Evolutionary conservation across 306 rosid species (phyloP).

Genomic region (Cicer judaicum): DNA sequence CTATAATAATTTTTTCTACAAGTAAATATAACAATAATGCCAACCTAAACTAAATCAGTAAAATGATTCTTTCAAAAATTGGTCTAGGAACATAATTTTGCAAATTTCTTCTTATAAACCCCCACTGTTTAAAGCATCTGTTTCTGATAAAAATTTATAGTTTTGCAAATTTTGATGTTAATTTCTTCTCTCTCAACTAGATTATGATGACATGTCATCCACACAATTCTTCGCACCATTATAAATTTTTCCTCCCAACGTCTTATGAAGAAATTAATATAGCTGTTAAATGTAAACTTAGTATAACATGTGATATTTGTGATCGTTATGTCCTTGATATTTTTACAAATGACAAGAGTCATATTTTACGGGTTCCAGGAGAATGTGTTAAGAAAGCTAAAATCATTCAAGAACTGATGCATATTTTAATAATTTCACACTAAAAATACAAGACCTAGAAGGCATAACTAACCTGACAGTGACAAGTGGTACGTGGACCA

Average conservation of each 20-base stretch:
- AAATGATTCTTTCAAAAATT: constrained; percentile 8
- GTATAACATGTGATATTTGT: constrained; percentile 11
- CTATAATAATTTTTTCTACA: constrained; percentile 9
- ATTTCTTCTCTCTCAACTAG: constrained; percentile 5
- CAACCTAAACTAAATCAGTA: constrained; percentile 26
- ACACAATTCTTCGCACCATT: constrained; percentile 18
- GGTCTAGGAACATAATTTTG: constrained; percentile 3
- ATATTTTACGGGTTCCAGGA: constrained; percentile 5
- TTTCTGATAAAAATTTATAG: constrained; percentile 7
- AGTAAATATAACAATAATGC: constrained; percentile 14
- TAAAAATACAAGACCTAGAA: constrained; percentile 30
- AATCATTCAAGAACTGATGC: constrained; percentile 29
- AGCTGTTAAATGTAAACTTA: constrained; percentile 26
- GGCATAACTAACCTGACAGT: constrained; percentile 78
- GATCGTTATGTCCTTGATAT: constrained; percentile 17
- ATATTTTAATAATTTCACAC: constrained; percentile 25
- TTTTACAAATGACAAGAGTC: constrained; percentile 12
- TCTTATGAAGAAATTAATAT: constrained; percentile 16
- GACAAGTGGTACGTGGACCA: constrained; percentile 80
- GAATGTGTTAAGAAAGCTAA: constrained; percentile 15
- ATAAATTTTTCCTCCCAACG: not conserved
- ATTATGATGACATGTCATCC: constrained; percentile 20
- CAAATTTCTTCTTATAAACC: constrained; percentile 24
- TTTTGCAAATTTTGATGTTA: constrained; percentile 23
- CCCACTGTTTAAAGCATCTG: constrained; percentile 1